Conservation (phyloP, 805 yeast species). For the Naumovozyma castellii region DNA sequence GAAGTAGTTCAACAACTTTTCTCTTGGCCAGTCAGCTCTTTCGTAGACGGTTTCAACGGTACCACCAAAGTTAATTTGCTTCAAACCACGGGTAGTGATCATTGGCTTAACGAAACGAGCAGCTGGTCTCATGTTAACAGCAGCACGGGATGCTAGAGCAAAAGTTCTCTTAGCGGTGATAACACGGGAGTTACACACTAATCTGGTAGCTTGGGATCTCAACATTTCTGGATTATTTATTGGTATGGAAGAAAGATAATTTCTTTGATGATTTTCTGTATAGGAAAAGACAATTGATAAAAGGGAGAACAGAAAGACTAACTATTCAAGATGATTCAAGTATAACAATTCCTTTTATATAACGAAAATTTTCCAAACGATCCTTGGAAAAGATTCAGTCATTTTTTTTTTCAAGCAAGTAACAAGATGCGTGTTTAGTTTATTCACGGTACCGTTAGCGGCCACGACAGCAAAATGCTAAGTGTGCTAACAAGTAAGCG, state of each 20-base stretch:
- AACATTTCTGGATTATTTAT: constrained; percentile 15
- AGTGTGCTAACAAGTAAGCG: too few species aligned
- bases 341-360: not conserved
- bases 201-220: constrained; percentile 38
- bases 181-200: constrained; percentile 33
- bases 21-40: constrained; percentile 99
- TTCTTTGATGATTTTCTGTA: not conserved
- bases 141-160: constrained; percentile 37
- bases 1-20: constrained; percentile 91
- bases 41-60: constrained; percentile 92
- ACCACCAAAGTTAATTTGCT: constrained; percentile 96
- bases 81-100: constrained; percentile 76
- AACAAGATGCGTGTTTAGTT: not conserved
- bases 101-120: constrained; percentile 38
- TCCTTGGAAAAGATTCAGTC: not conserved
- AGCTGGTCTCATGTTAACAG: constrained; percentile 48
- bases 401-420: not conserved
- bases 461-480: not conserved
- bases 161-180: constrained; percentile 59
- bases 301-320: not conserved
- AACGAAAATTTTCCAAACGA: not conserved
- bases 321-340: not conserved
- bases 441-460: not conserved
- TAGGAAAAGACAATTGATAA: too few species aligned
- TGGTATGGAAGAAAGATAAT: not conserved